Base-by-base conservation (phyloP, 257 asterid species). In the Nicotiana paniculata region DNA sequence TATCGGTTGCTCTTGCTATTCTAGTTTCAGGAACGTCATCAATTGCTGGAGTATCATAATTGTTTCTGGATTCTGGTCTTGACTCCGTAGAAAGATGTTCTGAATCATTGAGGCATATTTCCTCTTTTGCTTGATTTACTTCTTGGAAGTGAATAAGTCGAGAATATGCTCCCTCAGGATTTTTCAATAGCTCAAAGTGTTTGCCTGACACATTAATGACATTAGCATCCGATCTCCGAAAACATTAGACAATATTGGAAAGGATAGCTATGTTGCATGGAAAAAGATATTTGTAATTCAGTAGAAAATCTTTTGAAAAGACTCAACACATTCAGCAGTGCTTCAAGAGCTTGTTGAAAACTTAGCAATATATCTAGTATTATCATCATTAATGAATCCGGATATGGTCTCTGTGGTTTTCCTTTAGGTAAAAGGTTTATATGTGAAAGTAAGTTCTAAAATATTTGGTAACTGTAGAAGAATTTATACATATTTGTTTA, bases 121-220 rank as follows among this genome's bases (percentile, higher is more conserved):
- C 69, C 33, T 72, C 53, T 33, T 68, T 55, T 77, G 33, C 88
- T 72, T 69, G 82, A 46, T 64, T 67, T 51, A 72, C 28, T 18
- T 83, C 86, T 83, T 90, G 96, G 55, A 89, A 77, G 15, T 46
- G 84, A 35, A 89, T 53, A 80, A 91, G 93, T 77, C 84, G 88
- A 30, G 83, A 84, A 86, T 90, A 90, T 54, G 90, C 87, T 69
- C 96, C 93, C n/a, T 87, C 79, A 15, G 86, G 87, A 84, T 88
- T 82, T 75, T 65, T 85, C 16, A 83, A 67, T 12, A 91, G 86
- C 57, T 89, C 91, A 4, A 86, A 82, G 88, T 91, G 93, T 12
- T 90, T 86, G 67, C 92, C 90, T 90, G 81, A 32, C 39, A 43
- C 3, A 32, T 43, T 3, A 15, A 39, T 39, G 57, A 69, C 10